Conservation (phyloP, 2,329 filamentous ascomycete genomes). For the Diaporthe citrichinensis region DNA sequence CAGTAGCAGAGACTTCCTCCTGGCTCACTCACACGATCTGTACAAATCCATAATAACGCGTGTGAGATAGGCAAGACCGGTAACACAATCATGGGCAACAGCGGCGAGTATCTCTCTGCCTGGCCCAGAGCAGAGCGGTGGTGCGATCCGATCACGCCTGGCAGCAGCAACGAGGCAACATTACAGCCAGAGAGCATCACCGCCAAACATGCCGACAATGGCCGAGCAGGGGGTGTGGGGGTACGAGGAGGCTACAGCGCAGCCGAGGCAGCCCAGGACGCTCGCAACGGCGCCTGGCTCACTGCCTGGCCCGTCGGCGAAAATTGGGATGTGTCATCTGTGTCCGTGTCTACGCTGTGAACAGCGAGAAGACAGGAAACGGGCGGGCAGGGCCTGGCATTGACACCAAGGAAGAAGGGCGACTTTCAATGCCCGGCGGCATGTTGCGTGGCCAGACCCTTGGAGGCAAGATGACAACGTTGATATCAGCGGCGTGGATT, state of each 20-base stretch:
- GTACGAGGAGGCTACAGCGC: constrained; percentile 50
- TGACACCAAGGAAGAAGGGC: neutral
- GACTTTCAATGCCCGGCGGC: neutral
- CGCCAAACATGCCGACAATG: neutral
- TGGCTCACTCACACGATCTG: neutral
- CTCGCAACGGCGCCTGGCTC: constrained; percentile 46
- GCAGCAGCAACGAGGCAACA: neutral
- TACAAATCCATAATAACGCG: neutral
- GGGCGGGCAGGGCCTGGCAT: neutral
- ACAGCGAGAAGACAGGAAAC: neutral
- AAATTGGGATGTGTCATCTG: neutral
- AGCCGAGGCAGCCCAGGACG: constrained; percentile 45
- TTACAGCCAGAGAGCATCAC: neutral
- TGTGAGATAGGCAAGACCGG: neutral
- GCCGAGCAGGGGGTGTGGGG: neutral
- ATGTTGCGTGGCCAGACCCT: neutral
- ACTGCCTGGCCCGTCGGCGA: constrained; percentile 50
- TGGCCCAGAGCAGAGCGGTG: neutral
- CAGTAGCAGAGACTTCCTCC: too few species aligned
- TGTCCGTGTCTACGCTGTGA: neutral
- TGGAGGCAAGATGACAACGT: neutral
- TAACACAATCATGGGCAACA: neutral
- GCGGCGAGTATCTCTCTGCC: constrained; percentile 9
- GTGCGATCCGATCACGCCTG: neutral
- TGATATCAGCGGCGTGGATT: neutral